Percentiles rank a stretch among this genome's conserved stretches.
Conservation (phyloP, 1,284 basidiomycete genomes). For the Microbotryum violaceum region DNA sequence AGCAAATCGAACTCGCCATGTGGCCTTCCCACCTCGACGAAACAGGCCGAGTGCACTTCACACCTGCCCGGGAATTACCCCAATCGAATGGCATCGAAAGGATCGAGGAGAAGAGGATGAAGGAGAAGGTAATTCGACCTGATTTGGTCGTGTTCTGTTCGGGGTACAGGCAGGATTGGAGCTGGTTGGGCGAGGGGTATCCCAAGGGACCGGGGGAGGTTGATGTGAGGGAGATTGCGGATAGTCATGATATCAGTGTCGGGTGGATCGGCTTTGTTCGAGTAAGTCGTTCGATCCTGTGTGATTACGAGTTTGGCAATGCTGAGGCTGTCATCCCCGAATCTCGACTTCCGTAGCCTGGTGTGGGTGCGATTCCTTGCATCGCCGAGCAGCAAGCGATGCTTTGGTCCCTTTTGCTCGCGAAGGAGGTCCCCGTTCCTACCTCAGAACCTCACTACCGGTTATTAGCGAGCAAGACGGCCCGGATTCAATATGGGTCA, state of each 20-base stretch:
- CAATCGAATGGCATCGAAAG: conserved; percentile 35
- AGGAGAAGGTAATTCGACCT: conserved; percentile 46
- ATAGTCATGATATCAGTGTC: conserved; percentile 49
- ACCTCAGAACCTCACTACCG: conserved; percentile 51
- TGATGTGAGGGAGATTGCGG: conserved; percentile 51
- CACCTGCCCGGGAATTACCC: conserved; percentile 30
- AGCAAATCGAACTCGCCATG: conserved; percentile 1
- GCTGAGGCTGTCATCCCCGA: no score
- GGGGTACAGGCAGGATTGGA: conserved; percentile 47
- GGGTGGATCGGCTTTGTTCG: conserved; percentile 58
- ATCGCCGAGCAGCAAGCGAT: conserved; percentile 59
- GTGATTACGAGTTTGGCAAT: no score
- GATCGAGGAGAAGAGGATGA: conserved; percentile 48
- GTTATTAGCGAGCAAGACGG: conserved; percentile 50
- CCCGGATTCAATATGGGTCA: conserved; percentile 52
- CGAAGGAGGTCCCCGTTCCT: conserved; percentile 47
- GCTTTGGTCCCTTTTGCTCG: conserved; percentile 54
- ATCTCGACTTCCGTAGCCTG: background rate
- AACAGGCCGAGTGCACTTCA: conserved; percentile 11
- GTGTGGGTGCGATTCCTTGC: conserved; percentile 55
- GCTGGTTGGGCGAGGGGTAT: conserved; percentile 51
- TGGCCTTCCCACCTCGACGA: background rate
- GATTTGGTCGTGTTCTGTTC: conserved; percentile 49
- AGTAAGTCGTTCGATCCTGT: conserved; percentile 36
- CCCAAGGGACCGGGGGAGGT: conserved; percentile 49